These are phyloP conservation scores for Dactylellina drechsleri DNA, from an alignment of 2,329 filamentous ascomycete genomes.

Conservation along the genomic window DNA sequence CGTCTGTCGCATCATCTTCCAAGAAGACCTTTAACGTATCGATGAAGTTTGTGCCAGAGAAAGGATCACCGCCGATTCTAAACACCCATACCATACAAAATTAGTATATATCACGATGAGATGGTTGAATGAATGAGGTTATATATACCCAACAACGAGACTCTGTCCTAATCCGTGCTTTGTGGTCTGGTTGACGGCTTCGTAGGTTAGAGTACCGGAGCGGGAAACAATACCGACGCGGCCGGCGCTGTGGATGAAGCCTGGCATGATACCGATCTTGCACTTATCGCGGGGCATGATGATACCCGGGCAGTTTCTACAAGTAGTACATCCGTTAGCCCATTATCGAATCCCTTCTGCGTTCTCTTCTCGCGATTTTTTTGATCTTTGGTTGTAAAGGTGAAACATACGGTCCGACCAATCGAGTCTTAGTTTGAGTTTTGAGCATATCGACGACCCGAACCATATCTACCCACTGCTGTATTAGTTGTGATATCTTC, in stretches of 20 bases:
- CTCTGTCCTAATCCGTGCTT: slow-evolving; percentile 96
- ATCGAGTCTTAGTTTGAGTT: slow-evolving; percentile 94
- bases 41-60: slow-evolving; percentile 99
- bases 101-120: not conserved
- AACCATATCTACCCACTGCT: slow-evolving; percentile 82
- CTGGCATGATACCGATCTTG: slow-evolving; percentile 99
- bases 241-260: slow-evolving; percentile 99
- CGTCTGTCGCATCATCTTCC: slow-evolving; percentile 93
- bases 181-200: slow-evolving; percentile 99
- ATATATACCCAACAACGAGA: slow-evolving; percentile 79
- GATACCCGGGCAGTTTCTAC: slow-evolving; percentile 90
- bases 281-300: slow-evolving; percentile 87
- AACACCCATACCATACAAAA: not conserved
- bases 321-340: slow-evolving; percentile 1
- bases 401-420: slow-evolving; percentile 76
- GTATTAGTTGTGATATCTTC: not conserved
- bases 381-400: no score
- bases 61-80: slow-evolving; percentile 92
- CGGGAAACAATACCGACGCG: slow-evolving; percentile 98
- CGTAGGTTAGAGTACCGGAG: slow-evolving; percentile 97
- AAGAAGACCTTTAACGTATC: slow-evolving; percentile 98
- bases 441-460: slow-evolving; percentile 98
- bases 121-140: no score
- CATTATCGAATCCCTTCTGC: not conserved
- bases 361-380: no score